Evolutionary conservation across 2,329 filamentous ascomycete species (phyloP).

Genomic region (Apiospora koreana): DNA sequence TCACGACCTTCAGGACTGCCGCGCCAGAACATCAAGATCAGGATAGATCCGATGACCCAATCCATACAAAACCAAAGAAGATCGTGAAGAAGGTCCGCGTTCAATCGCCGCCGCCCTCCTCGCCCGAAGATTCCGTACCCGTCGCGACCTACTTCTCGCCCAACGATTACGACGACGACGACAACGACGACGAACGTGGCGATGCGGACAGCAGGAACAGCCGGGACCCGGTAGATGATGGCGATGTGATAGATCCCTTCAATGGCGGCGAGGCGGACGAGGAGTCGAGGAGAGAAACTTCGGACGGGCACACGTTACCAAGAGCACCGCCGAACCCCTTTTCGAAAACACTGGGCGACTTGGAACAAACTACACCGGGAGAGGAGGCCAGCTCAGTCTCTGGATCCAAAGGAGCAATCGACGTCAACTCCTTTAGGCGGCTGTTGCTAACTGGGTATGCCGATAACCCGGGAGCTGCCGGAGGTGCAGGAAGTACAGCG

Average conservation of each 20-base stretch:
- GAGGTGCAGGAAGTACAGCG: slow-evolving; percentile 17
- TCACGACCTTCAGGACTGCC: slow-evolving; percentile 33
- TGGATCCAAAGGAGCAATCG: slow-evolving; percentile 52
- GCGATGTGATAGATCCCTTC: slow-evolving; percentile 27
- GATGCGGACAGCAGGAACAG: slow-evolving; percentile 29
- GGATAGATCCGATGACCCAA: slow-evolving; percentile 35
- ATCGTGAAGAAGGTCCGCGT: slow-evolving; percentile 68
- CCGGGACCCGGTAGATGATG: slow-evolving; percentile 26
- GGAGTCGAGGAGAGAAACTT: slow-evolving; percentile 15
- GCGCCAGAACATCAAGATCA: slow-evolving; percentile 36
- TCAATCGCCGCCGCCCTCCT: slow-evolving; percentile 63
- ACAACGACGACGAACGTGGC: slow-evolving; percentile 20
- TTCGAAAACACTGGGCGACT: slow-evolving; percentile 54
- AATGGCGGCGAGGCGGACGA: slow-evolving; percentile 20
- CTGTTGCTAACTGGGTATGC: slow-evolving; percentile 73
- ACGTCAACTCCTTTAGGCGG: slow-evolving; percentile 77
- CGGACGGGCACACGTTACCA: slow-evolving; percentile 22
- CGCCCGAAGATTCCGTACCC: slow-evolving; percentile 51
- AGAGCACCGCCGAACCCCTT: slow-evolving; percentile 54
- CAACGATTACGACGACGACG: slow-evolving; percentile 22
- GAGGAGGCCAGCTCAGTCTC: slow-evolving; percentile 35
- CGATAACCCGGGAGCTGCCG: slow-evolving; percentile 32
- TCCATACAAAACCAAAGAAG: slow-evolving; percentile 42
- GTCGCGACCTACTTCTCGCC: slow-evolving; percentile 26
- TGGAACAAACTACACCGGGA: slow-evolving; percentile 40